Percentiles rank a stretch among this genome's conserved stretches.
Conservation (phyloP, 1,139 yeast genomes). For the Taphrina confusa region DNA sequence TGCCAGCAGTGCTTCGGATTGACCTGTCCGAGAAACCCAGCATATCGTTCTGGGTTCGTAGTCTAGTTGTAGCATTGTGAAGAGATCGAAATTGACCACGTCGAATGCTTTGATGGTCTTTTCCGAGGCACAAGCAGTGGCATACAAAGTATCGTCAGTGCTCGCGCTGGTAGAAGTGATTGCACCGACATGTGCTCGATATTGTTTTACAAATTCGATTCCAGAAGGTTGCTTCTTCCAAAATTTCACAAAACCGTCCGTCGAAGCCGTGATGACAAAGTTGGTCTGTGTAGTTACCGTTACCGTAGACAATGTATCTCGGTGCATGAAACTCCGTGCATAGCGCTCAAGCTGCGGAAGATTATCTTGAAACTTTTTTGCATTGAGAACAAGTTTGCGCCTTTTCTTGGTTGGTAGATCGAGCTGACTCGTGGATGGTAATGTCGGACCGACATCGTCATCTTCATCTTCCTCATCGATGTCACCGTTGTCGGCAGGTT, state of each 20-base stretch:
- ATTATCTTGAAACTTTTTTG: constrained; percentile 19
- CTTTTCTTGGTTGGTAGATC: constrained; percentile 6
- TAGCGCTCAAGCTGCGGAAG: constrained; percentile 44
- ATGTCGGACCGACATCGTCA: constrained; percentile 40
- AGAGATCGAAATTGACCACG: constrained; percentile 49
- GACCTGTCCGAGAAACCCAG: constrained; percentile 43
- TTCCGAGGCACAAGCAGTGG: constrained; percentile 46
- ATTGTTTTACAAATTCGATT: constrained; percentile 50
- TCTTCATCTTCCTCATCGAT: constrained; percentile 35
- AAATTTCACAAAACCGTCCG: constrained; percentile 51
- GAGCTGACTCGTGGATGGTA: constrained; percentile 25
- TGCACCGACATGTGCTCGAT: constrained; percentile 46
- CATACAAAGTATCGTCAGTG: constrained; percentile 45
- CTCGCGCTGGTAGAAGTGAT: constrained; percentile 42
- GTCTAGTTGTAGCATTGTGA: constrained; percentile 46
- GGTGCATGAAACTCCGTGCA: constrained; percentile 46
- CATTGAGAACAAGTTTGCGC: constrained; percentile 15
- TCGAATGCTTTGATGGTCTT: constrained; percentile 50
- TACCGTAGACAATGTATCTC: constrained; percentile 41
- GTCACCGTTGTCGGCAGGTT: not conserved
- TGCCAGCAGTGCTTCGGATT: constrained; percentile 38
- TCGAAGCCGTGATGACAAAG: constrained; percentile 48
- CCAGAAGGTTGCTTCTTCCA: constrained; percentile 46
- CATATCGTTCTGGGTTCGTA: constrained; percentile 44
- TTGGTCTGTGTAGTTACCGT: constrained; percentile 39